Base-by-base conservation (phyloP, 2,329 filamentous ascomycete species). In the Pseudocercospora fijiensis region DNA sequence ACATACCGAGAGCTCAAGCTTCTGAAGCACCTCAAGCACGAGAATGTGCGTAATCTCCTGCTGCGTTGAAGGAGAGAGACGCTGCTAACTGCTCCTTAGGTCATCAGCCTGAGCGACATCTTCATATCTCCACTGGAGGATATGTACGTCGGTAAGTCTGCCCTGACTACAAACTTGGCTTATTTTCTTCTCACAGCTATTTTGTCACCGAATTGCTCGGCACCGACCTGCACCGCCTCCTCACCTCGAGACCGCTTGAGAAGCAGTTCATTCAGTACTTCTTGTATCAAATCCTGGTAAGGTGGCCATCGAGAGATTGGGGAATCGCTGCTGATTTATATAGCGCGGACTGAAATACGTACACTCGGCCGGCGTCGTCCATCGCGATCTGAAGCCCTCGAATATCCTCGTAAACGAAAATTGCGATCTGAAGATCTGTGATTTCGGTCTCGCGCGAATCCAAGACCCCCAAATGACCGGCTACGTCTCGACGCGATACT, bases 241-340 rank as follows among this genome's bases (percentile, higher is more conserved):
- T 99, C 72, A 98, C 94, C 57, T 98, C 95, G 55, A 85, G 95
- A 76, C 95, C 95, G 24, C 87, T 99, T 59, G 95, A 99, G 85
- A 98, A 96, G 82, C 95, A 99, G 79, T 99, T 99, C 79, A 98
- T 99, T 74, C 95, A 99, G 82, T 99, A 99, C 82, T 99, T 99
- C 78, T 86, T 99, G 65, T 99, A 99, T 80, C 95, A 99, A 81
- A 99, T 99, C 75, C 86, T 98, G 84, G 94, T 97, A 82, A 74
- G 89, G 61, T 18, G 9, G 24, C 30, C 16, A 28, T 47, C 22
- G 16, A 7, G 27, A 24, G 16, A n/a, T 20, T 16, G 11, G 6
- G 11, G 24, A 30, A 37, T 10, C n/a, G 28, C n/a, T 18, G 11
- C 66, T 69, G 58, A 69, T 30, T 24, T 9, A 33, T 11, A 11